These are phyloP conservation scores for Aspergillus affinis DNA, from an alignment of 495 filamentous ascomycete genomes.

Conservation along the genomic window DNA sequence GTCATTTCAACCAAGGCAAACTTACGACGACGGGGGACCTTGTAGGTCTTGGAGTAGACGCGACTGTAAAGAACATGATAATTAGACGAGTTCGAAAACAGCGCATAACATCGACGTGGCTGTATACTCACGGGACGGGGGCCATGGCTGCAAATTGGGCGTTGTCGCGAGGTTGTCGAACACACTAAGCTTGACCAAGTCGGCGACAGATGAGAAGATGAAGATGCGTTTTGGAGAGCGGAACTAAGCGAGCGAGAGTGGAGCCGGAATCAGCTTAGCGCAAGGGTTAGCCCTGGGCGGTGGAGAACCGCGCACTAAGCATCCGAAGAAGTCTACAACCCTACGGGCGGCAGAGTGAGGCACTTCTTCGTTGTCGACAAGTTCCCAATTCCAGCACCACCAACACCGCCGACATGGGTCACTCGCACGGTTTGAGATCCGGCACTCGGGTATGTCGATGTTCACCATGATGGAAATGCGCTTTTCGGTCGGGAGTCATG, in stretches of 20 bases:
- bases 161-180: slow-evolving; percentile 41
- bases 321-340: slow-evolving; percentile 26
- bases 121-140: slow-evolving; percentile 49
- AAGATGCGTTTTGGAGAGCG: slow-evolving; percentile 22
- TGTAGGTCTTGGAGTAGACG: slow-evolving; percentile 97
- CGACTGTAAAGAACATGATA: slow-evolving; percentile 38
- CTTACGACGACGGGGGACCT: slow-evolving; percentile 76
- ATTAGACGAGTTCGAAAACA: slow-evolving; percentile 34
- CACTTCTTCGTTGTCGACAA: slow-evolving; percentile 42
- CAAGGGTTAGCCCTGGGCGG: slow-evolving; percentile 17
- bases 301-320: slow-evolving; percentile 31
- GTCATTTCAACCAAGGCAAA: slow-evolving; percentile 15
- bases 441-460: slow-evolving; percentile 75
- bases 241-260: slow-evolving; percentile 22
- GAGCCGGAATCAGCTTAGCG: slow-evolving; percentile 20
- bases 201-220: slow-evolving; percentile 19
- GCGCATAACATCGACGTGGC: slow-evolving; percentile 5
- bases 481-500: slow-evolving; percentile 13
- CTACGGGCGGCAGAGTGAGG: slow-evolving; percentile 26
- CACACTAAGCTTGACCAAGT: slow-evolving; percentile 28
- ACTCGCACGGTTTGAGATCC: slow-evolving; percentile 89
- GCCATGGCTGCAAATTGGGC: slow-evolving; percentile 52
- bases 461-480: slow-evolving; percentile 8
- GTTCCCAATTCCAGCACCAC: slow-evolving; percentile 44
- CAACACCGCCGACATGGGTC: slow-evolving; percentile 77